phyloP scores from a whole-genome alignment of 1,284 basidiomycete species.

The Tausonia pullulans region DNA sequence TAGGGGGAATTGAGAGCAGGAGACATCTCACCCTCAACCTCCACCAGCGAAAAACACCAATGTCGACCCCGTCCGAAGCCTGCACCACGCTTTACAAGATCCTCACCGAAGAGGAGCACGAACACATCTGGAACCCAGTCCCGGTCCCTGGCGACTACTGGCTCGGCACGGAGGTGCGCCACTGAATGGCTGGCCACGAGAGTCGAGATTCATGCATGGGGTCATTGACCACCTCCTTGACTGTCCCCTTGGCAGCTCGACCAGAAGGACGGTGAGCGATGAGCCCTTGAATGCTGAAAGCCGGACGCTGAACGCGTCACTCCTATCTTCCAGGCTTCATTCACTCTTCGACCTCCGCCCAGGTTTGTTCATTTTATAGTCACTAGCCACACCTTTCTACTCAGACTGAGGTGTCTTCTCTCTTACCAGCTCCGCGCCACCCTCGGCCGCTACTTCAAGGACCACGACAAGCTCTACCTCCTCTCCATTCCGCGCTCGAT shows the following conservation, averaged over 20 bases:
- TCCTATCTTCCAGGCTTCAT: neutral
- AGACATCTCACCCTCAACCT: too few species aligned
- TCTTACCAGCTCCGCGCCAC: conserved; percentile 5
- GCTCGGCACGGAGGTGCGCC: neutral
- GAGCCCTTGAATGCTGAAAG: too few species aligned
- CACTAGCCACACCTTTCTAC: too few species aligned
- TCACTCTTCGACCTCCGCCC: conserved; percentile 4
- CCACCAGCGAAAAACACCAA: too few species aligned
- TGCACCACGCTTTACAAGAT: conserved; percentile 15
- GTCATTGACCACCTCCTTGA: too few species aligned
- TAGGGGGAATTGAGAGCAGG: too few species aligned
- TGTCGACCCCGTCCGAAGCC: neutral
- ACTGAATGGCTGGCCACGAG: too few species aligned
- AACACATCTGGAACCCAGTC: neutral
- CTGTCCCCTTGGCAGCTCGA: neutral
- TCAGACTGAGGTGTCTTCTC: neutral
- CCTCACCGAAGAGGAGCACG: conserved; percentile 10
- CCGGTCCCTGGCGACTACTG: conserved; percentile 3
- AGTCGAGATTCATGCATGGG: too few species aligned
- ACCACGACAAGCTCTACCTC: conserved; percentile 1
- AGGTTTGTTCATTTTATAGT: neutral
- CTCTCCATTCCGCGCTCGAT: conserved; percentile 9
- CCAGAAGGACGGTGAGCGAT: neutral
- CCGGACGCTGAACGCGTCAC: too few species aligned
- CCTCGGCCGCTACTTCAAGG: conserved; percentile 11